Base-by-base conservation (phyloP, 1,139 yeast species). In the Yamadazyma oceani region DNA sequence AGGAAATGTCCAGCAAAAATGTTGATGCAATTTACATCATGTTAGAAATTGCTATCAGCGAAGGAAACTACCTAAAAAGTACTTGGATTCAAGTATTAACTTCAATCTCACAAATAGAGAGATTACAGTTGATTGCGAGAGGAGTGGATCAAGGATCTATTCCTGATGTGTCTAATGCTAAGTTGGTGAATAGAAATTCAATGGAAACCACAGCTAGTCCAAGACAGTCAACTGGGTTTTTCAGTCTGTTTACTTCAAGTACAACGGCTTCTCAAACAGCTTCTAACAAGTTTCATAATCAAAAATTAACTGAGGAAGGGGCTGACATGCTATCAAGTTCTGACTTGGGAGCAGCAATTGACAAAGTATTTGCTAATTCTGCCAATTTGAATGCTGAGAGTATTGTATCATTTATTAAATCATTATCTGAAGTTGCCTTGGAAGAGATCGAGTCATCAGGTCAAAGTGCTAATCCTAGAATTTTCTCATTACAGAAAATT, bases 391-490 rank as follows among this genome's bases (percentile, higher is more conserved):
- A 82, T 19, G 96, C 96, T 41, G 82, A 78, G 35, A 94, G 92
- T 9, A 92, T 94, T 42, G 80, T 86, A 37, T 85, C 82, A 42
- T 92, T 94, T 63, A 95, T 94, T 30, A 79, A 73, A 39, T 96
- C 97, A 0, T 69, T 94, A 44, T 81, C 95, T 6, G 85, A 80
- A 44, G 96, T 94, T 17, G 85, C 96, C 0, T 68, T 81, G 32
- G 97, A 90, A 53, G 99, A 94, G 59, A 88, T 92, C 42, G 90
- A 86, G 49, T 85, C 95, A 1, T 85, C 96, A 1, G 92, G 92
- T 5, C 80, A 78, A 54, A 82, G 90, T 36, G 69, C 75, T 9
- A 81, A 87, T 44, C 98, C 98, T 21, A 74, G 98, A 57, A 84
- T 89, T 62, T 94, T 88, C 55, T 86, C 97, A 0, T 66, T 94